A percentile compares a stretch with the other conserved stretches of the same genome.
Conservation (phyloP, 208 protist genomes). For the Zelonia costaricensis region DNA sequence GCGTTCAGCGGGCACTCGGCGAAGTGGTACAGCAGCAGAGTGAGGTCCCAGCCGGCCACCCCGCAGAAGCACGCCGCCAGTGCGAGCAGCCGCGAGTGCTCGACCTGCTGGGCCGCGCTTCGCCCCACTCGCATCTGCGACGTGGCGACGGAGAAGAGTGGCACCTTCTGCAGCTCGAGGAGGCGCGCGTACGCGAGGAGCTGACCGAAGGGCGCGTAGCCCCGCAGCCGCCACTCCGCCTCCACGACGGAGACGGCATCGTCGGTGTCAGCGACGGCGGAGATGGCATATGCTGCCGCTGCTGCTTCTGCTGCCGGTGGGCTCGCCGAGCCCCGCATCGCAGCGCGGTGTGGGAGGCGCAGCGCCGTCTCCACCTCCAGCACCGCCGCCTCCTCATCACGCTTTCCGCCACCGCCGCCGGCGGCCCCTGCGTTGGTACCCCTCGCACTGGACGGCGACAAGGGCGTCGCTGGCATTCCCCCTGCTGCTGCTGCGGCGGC, state of each 20-base stretch:
- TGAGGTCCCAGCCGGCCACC: conserved; percentile 28
- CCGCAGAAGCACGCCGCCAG: conserved; percentile 42
- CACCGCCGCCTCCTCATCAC: conserved; percentile 25
- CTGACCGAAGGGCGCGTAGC: conserved; percentile 67
- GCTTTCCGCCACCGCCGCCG: conserved; percentile 2
- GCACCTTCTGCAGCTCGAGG: conserved; percentile 39
- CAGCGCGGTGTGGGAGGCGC: conserved; percentile 4
- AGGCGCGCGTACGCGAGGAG: conserved; percentile 45
- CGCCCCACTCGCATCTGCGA: conserved; percentile 62
- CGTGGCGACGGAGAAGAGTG: conserved; percentile 57
- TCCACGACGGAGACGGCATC: conserved; percentile 31
- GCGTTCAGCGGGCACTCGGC: conserved; percentile 22
- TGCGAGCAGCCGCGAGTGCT: conserved; percentile 47
- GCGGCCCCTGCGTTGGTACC: background rate
- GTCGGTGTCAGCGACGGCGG: background rate
- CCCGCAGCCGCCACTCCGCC: conserved; percentile 45
- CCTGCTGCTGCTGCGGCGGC: conserved; percentile 4
- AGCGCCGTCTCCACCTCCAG: conserved; percentile 14
- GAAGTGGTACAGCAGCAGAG: conserved; percentile 64
- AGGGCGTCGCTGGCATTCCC: no score
- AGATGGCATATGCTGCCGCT: background rate
- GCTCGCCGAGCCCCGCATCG: no score
- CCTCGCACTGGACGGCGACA: background rate
- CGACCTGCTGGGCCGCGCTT: conserved; percentile 38
- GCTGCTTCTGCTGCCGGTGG: no score